phyloP scores from a whole-genome alignment of 2,329 filamentous ascomycete genomes.

The Trematosphaeria pertusa region DNA sequence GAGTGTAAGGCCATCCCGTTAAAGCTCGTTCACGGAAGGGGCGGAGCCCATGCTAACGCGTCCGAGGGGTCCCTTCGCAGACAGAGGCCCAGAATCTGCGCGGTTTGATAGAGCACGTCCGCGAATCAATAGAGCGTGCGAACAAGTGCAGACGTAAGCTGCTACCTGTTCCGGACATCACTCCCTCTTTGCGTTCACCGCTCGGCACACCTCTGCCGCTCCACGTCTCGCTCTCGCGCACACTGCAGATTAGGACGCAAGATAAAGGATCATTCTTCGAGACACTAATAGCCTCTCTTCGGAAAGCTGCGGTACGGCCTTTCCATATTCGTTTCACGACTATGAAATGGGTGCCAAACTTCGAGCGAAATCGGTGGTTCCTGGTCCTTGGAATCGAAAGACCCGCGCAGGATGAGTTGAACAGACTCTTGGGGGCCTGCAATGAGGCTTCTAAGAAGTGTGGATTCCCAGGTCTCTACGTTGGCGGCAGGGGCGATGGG shows the following conservation, averaged over 20 bases:
- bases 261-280: conserved; percentile 73
- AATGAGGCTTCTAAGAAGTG: conserved; percentile 69
- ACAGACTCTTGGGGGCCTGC: conserved; percentile 67
- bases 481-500: conserved; percentile 38
- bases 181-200: conserved; percentile 77
- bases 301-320: conserved; percentile 57
- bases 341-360: conserved; percentile 71
- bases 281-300: conserved; percentile 55
- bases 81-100: conserved; percentile 38
- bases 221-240: conserved; percentile 88
- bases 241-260: conserved; percentile 76
- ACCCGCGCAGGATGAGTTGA: conserved; percentile 45
- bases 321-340: conserved; percentile 56
- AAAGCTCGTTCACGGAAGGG: background rate
- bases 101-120: conserved; percentile 38
- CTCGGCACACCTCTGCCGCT: conserved; percentile 79
- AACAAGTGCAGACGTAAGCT: conserved; percentile 30
- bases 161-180: conserved; percentile 54
- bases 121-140: conserved; percentile 21
- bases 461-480: conserved; percentile 75
- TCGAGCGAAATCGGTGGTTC: conserved; percentile 77
- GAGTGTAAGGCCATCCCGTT: conserved; percentile 72
- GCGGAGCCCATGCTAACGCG: conserved; percentile 39
- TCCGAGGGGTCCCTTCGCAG: conserved; percentile 48
- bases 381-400: conserved; percentile 72